phyloP scores from a whole-genome alignment of 176 grass and related monocot genomes.

The Eragrostis curvula region DNA sequence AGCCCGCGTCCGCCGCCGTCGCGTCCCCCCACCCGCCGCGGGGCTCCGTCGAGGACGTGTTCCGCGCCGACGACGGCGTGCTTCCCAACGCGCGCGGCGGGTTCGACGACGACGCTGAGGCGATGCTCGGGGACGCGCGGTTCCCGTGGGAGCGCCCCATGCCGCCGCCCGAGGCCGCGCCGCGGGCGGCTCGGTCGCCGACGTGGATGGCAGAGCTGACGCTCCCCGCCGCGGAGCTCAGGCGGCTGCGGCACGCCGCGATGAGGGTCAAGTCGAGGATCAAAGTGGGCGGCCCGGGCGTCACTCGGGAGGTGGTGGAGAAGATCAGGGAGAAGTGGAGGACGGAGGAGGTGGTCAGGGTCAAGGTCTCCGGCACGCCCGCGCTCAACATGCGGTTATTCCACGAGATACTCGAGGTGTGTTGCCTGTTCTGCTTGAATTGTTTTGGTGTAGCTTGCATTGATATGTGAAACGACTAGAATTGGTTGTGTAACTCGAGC shows the following conservation, averaged over 20 bases:
- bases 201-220: constrained; percentile 89
- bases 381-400: constrained; percentile 95
- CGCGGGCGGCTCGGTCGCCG: constrained; percentile 54
- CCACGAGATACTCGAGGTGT: constrained; percentile 91
- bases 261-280: constrained; percentile 79
- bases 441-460: neutral
- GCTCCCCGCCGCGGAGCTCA: constrained; percentile 72
- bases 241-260: constrained; percentile 75
- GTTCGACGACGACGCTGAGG: constrained; percentile 44
- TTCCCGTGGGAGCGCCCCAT: constrained; percentile 85
- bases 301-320: constrained; percentile 78
- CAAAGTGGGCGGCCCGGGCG: constrained; percentile 76
- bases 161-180: constrained; percentile 42
- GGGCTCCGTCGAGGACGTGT: constrained; percentile 86
- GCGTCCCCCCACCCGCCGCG: constrained; percentile 37
- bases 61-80: constrained; percentile 72
- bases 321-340: constrained; percentile 89
- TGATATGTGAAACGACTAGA: neutral
- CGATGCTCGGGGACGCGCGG: constrained; percentile 56
- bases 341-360: constrained; percentile 79
- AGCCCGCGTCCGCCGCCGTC: neutral
- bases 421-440: neutral
- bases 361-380: constrained; percentile 77
- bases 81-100: constrained; percentile 69
- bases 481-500: neutral